Base-by-base conservation (phyloP, 2,329 filamentous ascomycete species). In the Fusarium sublunatum region DNA sequence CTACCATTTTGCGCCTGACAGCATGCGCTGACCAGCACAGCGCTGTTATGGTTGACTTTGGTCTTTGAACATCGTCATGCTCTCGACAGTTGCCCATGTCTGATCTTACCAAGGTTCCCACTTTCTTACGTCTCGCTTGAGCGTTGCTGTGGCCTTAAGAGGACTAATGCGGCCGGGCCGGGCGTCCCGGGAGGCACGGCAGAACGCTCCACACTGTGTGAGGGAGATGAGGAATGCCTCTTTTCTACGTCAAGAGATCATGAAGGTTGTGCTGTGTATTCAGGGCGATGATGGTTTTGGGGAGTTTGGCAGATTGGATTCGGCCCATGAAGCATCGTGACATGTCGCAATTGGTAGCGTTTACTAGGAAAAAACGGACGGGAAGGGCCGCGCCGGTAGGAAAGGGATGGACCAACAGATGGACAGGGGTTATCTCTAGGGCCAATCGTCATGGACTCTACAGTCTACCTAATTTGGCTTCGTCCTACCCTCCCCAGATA, bases 101-200 rank as follows among this genome's bases (percentile, higher is more conserved):
- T 65, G 38, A 42, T 61, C n/a, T 19, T 31, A 32, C 35, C 29
- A 41, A 42, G 50, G 61, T 64, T 64, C 39, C 61, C 61, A 64
- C 61, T 64, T 62, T 62, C 50, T 22, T 56, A 64, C 61, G 28
- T 53, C 53, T 64, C 61, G 61, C 61, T 64, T 64, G 61, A 61
- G 42, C 48, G 39, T 61, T 48, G 53, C 47, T 65, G 50, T 65
- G 56, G 44, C 61, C 56, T 65, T 48, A 64, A 65, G 53, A 12
- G 57, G 61, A 62, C 61, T 64, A 64, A 64, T 64, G 61, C 61
- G 51, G 43, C 61, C 61, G 61, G 61, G 43, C 61, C 61, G 61
- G 61, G 48, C 50, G 34, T 49, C 51, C 61, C 56, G 56, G 43
- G 45, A 19, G 43, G 44, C 48, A 61, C 32, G 36, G 35, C 48